Conservation (phyloP, 2,329 filamentous ascomycete genomes). For the Botrytis byssoidea region DNA sequence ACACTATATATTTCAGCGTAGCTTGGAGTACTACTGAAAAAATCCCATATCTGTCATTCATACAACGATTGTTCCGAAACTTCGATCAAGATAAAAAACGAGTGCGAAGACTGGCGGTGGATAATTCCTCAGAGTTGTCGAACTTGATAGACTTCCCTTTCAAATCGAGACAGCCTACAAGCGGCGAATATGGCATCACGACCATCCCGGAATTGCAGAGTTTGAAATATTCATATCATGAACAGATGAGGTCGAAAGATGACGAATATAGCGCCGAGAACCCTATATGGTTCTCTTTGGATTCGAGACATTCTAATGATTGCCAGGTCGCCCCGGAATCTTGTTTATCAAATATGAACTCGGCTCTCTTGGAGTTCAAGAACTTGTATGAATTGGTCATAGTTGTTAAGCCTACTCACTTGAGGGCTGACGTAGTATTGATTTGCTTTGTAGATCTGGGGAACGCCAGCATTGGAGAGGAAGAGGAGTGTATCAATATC, state of each 20-base stretch:
- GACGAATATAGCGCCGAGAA: neutral
- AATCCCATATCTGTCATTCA: constrained; percentile 1
- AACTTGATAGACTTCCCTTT: neutral
- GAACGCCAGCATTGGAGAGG: neutral
- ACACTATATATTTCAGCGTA: constrained; percentile 5
- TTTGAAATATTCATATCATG: neutral
- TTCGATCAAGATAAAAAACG: neutral
- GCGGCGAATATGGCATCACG: neutral
- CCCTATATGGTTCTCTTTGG: neutral
- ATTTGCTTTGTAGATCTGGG: neutral
- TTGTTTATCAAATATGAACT: neutral
- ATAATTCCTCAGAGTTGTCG: neutral
- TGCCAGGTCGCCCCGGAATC: neutral
- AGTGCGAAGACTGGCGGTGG: neutral
- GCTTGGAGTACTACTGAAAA: neutral
- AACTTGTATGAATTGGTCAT: neutral
- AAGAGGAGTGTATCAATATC: neutral
- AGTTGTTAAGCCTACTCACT: neutral
- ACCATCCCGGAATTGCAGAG: neutral
- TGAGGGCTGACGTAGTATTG: neutral
- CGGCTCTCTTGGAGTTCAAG: neutral
- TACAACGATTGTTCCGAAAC: neutral
- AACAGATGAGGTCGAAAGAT: neutral
- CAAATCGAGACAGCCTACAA: neutral
- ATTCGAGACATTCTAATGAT: neutral